Percentiles rank a stretch among this genome's conserved stretches.
phyloP scores from a whole-genome alignment of 2,329 filamentous ascomycete species.

The Boeremia exigua region DNA sequence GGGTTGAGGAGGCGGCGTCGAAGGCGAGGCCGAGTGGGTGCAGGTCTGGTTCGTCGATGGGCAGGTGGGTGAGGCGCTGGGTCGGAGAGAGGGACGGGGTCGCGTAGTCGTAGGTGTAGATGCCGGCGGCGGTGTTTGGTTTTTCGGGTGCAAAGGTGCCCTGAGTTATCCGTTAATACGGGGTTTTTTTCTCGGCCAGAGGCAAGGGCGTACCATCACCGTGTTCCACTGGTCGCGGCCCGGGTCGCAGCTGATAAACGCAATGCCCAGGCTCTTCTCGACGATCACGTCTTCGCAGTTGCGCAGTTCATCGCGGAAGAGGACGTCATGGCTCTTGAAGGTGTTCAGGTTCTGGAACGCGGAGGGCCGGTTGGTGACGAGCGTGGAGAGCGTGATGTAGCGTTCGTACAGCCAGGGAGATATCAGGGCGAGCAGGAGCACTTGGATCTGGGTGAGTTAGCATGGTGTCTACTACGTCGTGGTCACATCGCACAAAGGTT shows the following conservation, averaged over 20 bases:
- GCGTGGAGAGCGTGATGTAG: constrained; percentile 23
- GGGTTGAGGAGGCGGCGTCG: constrained; percentile 39
- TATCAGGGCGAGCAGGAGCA: constrained; percentile 21
- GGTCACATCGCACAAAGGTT: not conserved
- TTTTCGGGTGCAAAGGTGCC: constrained; percentile 37
- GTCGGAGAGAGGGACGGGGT: constrained; percentile 23
- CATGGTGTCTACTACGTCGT: too few species aligned
- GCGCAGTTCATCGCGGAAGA: constrained; percentile 44
- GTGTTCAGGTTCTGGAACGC: constrained; percentile 26
- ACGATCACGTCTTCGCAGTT: constrained; percentile 55
- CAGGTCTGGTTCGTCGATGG: constrained; percentile 38
- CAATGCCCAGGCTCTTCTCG: constrained; percentile 41
- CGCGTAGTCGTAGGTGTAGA: constrained; percentile 52
- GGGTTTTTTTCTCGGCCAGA: too few species aligned
- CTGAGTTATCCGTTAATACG: too few species aligned
- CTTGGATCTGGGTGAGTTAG: not conserved
- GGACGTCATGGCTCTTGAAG: constrained; percentile 39
- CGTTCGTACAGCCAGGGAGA: constrained; percentile 39
- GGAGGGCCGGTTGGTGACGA: constrained; percentile 31
- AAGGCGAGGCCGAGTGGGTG: constrained; percentile 53
- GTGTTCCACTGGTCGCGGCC: constrained; percentile 54
- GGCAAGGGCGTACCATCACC: constrained; percentile 54
- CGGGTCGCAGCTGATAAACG: constrained; percentile 53
- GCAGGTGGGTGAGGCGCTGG: constrained; percentile 33
- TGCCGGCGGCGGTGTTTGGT: constrained; percentile 29